Percentiles rank a stretch among this genome's conserved stretches.
These are phyloP conservation scores for Colletotrichum caudatum DNA, from an alignment of 2,329 filamentous ascomycete genomes.

Conservation along the genomic window DNA sequence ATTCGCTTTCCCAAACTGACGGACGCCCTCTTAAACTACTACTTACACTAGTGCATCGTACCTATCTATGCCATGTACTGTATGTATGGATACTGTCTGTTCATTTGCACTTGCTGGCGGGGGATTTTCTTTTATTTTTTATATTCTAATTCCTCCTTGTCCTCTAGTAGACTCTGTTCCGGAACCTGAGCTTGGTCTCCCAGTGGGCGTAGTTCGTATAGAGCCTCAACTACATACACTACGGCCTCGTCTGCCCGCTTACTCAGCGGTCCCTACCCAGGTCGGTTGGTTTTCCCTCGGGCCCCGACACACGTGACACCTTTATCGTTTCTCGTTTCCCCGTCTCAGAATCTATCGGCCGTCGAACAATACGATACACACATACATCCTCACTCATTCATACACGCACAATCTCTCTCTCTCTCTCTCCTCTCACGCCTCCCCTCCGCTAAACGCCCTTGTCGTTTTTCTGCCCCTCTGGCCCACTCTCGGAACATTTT, in stretches of 20 bases:
- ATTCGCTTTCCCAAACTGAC: constrained; percentile 40
- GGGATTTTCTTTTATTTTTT: too few species aligned
- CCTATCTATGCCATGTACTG: too few species aligned
- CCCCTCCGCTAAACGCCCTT: neutral
- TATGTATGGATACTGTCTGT: too few species aligned
- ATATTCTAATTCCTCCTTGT: too few species aligned
- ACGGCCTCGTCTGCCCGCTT: neutral
- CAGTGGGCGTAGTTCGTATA: too few species aligned
- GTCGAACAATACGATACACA: neutral
- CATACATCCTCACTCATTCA: too few species aligned
- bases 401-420: constrained; percentile 11
- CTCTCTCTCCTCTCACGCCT: neutral
- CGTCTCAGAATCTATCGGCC: constrained; percentile 8
- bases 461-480: constrained; percentile 9
- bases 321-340: constrained; percentile 11
- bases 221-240: neutral
- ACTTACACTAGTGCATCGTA: too few species aligned
- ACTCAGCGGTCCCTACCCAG: neutral
- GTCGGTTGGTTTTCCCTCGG: neutral
- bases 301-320: constrained; percentile 4
- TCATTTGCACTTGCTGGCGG: neutral
- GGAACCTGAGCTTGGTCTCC: neutral
- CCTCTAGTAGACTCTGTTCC: neutral
- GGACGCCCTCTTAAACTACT: neutral
- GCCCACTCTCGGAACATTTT: constrained; percentile 26